Base-by-base conservation (phyloP, 768 basidiomycete species). In the Tylopilus rubrobrunneus region DNA sequence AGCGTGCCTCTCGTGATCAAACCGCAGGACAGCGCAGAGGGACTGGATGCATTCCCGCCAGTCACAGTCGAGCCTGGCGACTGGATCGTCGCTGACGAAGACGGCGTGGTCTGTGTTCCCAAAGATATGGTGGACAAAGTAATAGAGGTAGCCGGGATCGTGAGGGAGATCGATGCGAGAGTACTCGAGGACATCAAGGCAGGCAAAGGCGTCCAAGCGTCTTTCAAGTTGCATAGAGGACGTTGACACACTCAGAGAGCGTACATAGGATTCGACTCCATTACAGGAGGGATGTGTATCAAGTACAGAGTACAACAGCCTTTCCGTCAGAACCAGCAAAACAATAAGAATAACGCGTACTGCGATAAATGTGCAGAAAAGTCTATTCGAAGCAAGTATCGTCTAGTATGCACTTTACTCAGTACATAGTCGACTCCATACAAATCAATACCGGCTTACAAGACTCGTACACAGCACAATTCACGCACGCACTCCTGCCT, bases 41-140 rank as follows among this genome's bases (percentile, higher is more conserved):
- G 66, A 17, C 46, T 53, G 33, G 73, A 74, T 33, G 63, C 65
- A 9, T 84, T 88, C 60, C 79, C 83, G 3, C 56, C 80, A 1
- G 76, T 84, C 11, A 76, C 62, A 3, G 77, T 96, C 7, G 65
- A 80, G 17, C 86, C 93, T 2, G 88, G 85, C 2, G 93, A 95
- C 67, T 81, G 85, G 78, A 79, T 96, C 45, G 67, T 94, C n/a
- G 92, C 85, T 25, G 94, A 97, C 68, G 79, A 84, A 52, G 89
- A 97, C 65, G 93, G 95, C 2, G 90, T 95, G 1, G 89, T 98
- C 3, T 89, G 85, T 61, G 80, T 96, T 27, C 86, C 91, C 2
- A 70, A 66, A 33, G 73, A 69, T 4, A 58, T 85, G 44, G 76
- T 82, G 34, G 71, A 70, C 17, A 66, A 79, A 52, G 90, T 91